These are phyloP conservation scores for Metschnikowia proteae DNA, from an alignment of 805 yeast species.

Conservation along the genomic window DNA sequence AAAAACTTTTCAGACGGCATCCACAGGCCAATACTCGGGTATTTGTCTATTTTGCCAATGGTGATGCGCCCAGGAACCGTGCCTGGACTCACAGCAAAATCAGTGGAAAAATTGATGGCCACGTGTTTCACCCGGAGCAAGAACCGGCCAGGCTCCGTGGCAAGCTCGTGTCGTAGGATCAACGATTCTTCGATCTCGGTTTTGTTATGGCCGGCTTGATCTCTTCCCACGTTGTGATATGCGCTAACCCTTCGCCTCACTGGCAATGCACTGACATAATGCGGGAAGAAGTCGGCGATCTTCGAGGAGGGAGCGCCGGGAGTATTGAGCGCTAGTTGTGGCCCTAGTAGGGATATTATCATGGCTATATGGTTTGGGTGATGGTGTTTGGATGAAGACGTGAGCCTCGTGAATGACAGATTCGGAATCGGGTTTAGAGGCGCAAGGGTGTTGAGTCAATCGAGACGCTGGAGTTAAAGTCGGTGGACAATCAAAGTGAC, in stretches of 20 bases:
- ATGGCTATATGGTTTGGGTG: background rate
- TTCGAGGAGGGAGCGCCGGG: background rate
- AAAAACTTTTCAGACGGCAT: conserved; percentile 14
- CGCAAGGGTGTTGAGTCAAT: too few species aligned
- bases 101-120: conserved; percentile 12
- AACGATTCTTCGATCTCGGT: conserved; percentile 8
- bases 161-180: conserved; percentile 10
- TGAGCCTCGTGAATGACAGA: too few species aligned
- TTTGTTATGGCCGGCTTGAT: too few species aligned
- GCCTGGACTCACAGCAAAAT: conserved; percentile 1
- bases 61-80: conserved; percentile 36
- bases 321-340: background rate
- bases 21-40: conserved; percentile 10
- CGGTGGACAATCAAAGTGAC: too few species aligned
- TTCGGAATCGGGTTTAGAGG: too few species aligned
- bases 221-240: background rate
- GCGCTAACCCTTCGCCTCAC: background rate
- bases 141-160: conserved; percentile 3
- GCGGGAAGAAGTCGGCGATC: background rate
- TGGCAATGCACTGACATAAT: background rate
- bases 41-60: conserved; percentile 26
- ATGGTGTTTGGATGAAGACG: too few species aligned
- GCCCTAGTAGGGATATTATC: background rate
- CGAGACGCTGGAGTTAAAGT: too few species aligned
- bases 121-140: conserved; percentile 17